Conservation (phyloP, 441 rosid genomes). For the Sinapis alba region DNA sequence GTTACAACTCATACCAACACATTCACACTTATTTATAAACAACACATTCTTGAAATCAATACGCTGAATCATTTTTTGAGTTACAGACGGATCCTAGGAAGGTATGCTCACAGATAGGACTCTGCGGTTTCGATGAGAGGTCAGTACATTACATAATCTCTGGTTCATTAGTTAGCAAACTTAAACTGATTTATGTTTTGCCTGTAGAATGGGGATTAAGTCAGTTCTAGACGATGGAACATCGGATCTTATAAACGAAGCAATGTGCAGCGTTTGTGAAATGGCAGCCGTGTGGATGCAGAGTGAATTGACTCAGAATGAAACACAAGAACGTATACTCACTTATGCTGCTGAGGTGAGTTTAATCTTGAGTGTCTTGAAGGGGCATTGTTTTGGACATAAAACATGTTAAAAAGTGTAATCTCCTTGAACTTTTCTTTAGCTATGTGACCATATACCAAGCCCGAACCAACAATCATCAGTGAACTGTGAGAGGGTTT, state of each 20-base stretch:
- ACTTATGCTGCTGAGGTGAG: conserved; percentile 61
- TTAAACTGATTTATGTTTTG: conserved; percentile 3
- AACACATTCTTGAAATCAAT: not conserved
- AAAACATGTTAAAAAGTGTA: not conserved
- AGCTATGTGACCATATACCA: conserved; percentile 65
- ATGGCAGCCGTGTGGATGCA: conserved; percentile 75
- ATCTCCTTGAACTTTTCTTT: conserved; percentile 14
- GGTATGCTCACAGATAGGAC: conserved; percentile 24
- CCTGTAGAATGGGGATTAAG: conserved; percentile 52
- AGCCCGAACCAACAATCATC: conserved; percentile 57
- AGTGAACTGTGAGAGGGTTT: conserved; percentile 50
- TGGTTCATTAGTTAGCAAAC: conserved; percentile 1
- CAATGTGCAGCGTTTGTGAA: conserved; percentile 62
- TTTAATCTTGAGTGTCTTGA: conserved; percentile 6
- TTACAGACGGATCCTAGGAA: conserved; percentile 49
- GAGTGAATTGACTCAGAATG: conserved; percentile 50
- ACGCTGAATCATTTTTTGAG: not conserved
- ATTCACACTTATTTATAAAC: not conserved
- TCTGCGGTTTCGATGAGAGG: conserved; percentile 57
- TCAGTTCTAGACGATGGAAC: conserved; percentile 51
- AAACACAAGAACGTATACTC: conserved; percentile 60
- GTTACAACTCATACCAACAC: conserved; percentile 14
- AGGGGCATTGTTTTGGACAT: not conserved
- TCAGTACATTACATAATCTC: conserved; percentile 3
- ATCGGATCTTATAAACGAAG: conserved; percentile 45